Conservation (phyloP, 129 eudicot genomes). For the Gnaphalium uliginosum region DNA sequence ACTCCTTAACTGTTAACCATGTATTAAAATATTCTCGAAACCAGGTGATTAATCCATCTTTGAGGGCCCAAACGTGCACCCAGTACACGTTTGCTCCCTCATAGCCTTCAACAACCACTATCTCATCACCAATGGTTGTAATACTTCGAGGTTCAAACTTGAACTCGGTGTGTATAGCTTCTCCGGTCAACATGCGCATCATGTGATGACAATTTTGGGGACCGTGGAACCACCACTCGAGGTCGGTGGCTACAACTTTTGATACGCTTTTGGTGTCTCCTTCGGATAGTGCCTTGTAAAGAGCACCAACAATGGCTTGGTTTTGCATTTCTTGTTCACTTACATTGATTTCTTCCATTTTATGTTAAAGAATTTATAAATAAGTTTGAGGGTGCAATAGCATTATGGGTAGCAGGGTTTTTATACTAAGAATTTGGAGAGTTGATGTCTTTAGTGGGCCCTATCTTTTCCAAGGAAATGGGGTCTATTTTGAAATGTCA, state of each 20-base stretch:
- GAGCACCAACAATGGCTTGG: slow-evolving; percentile 44
- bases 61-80: slow-evolving; percentile 87
- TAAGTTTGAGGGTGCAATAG: not conserved
- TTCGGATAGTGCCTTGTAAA: slow-evolving; percentile 55
- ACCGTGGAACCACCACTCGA: slow-evolving; percentile 89
- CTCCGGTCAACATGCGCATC: slow-evolving; percentile 83
- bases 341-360: slow-evolving; percentile 37
- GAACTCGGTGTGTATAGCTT: slow-evolving; percentile 48
- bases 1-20: slow-evolving; percentile 72
- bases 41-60: slow-evolving; percentile 54
- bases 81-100: slow-evolving; percentile 80
- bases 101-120: slow-evolving; percentile 78
- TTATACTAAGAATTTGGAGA: slow-evolving; percentile 28
- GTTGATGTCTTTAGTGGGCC: slow-evolving; percentile 18
- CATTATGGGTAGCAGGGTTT: slow-evolving; percentile 12
- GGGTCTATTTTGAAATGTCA: not conserved
- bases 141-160: slow-evolving; percentile 61
- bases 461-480: slow-evolving; percentile 16
- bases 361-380: not conserved
- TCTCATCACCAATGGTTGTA: slow-evolving; percentile 48
- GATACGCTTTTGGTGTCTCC: slow-evolving; percentile 48
- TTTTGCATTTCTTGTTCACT: slow-evolving; percentile 37
- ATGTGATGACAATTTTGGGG: slow-evolving; percentile 85
- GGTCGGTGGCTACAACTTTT: slow-evolving; percentile 45
- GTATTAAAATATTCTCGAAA: slow-evolving; percentile 91